Evolutionary conservation across 441 rosid genomes (phyloP).

Genomic region (Erodium trifolium): DNA sequence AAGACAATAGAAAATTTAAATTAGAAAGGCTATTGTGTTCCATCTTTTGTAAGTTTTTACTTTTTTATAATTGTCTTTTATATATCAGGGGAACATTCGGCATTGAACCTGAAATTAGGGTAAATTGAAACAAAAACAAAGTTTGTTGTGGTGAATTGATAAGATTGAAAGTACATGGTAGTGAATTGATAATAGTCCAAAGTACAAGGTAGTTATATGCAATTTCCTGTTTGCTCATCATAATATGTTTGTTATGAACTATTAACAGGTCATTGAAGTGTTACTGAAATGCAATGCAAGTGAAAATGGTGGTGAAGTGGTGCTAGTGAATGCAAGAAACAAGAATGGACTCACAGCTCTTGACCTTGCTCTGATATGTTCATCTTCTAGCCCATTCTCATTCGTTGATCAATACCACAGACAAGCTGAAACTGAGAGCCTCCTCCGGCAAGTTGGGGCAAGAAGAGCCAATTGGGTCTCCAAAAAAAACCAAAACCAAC

Average conservation of each 20-base stretch:
- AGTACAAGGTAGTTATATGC: too few relatives aligned
- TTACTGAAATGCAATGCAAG: background rate
- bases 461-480: background rate
- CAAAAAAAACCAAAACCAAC: background rate
- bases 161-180: too few relatives aligned
- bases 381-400: background rate
- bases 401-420: background rate
- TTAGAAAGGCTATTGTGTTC: too few relatives aligned
- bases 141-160: too few relatives aligned
- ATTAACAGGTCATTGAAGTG: conserved; percentile 1
- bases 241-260: background rate
- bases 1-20: too few relatives aligned
- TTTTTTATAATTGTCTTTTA: too few relatives aligned
- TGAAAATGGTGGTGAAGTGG: background rate
- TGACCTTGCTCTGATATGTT: background rate
- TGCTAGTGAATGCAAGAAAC: conserved; percentile 8
- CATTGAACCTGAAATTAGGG: too few relatives aligned
- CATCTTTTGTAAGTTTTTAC: too few relatives aligned
- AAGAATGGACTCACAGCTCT: conserved; percentile 11
- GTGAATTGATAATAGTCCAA: too few relatives aligned
- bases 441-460: background rate
- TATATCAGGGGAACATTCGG: too few relatives aligned
- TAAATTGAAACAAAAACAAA: too few relatives aligned
- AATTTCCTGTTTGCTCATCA: too few relatives aligned
- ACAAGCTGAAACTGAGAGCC: background rate